A percentile compares a stretch with the other conserved stretches of the same genome.
phyloP scores from a whole-genome alignment of 345 rosid species.

The Eucalyptus albens region DNA sequence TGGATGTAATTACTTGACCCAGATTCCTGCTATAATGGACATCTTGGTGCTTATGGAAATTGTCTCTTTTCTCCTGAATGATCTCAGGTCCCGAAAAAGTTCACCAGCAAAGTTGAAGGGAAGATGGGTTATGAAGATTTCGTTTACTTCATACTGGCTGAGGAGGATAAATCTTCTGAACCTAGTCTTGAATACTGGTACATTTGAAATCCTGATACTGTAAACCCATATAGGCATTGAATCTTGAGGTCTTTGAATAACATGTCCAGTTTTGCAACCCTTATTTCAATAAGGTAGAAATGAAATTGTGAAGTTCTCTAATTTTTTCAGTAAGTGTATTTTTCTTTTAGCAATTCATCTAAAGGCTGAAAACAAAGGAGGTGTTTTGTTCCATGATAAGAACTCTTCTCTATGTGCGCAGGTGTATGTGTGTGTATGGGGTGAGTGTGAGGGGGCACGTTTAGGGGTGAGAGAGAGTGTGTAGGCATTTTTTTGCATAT shows the following conservation, averaged over 20 bases:
- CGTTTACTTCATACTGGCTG: conserved; percentile 80
- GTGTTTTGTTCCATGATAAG: not conserved
- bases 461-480: not conserved
- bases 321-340: not conserved
- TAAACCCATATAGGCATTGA: not conserved
- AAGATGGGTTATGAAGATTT: conserved; percentile 97
- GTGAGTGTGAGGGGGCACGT: not conserved
- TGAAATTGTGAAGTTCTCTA: not conserved
- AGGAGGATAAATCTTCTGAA: conserved; percentile 88
- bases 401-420: not conserved
- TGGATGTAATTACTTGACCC: not conserved
- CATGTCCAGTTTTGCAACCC: not conserved
- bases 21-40: not conserved
- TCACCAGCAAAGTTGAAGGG: conserved; percentile 55
- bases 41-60: not conserved
- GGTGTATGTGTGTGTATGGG: not conserved
- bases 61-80: not conserved
- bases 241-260: not conserved
- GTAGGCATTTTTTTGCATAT: not conserved
- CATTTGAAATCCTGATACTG: not conserved
- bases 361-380: not conserved
- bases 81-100: conserved; percentile 60
- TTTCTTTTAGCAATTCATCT: not conserved
- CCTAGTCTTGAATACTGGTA: conserved; percentile 92
- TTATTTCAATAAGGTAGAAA: not conserved